A percentile compares a stretch with the other conserved stretches of the same genome.
phyloP scores from a whole-genome alignment of 352 stramenopile species.

The Globisporangium polare region DNA sequence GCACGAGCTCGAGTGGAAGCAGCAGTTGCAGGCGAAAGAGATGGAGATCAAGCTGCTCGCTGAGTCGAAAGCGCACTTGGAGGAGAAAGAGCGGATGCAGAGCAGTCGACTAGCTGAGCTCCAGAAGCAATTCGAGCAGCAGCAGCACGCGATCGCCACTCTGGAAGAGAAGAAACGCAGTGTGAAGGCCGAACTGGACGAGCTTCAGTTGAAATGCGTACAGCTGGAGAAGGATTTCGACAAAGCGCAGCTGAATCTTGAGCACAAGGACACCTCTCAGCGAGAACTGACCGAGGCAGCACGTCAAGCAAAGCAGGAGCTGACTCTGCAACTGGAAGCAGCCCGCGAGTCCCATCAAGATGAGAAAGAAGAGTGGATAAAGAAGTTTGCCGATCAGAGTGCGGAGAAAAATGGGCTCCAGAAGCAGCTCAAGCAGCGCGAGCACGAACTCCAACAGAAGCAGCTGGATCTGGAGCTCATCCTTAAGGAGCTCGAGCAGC shows the following conservation, averaged over 20 bases:
- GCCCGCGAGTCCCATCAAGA: conserved; percentile 31
- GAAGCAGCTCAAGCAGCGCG: conserved; percentile 44
- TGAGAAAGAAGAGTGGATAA: conserved; percentile 64
- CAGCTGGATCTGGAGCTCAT: conserved; percentile 36
- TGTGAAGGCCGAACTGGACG: conserved; percentile 27
- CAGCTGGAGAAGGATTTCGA: conserved; percentile 50
- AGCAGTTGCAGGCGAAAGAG: conserved; percentile 40
- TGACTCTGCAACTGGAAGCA: conserved; percentile 31
- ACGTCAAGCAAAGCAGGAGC: conserved; percentile 30
- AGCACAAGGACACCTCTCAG: conserved; percentile 41
- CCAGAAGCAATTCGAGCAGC: conserved; percentile 29
- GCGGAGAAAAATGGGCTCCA: conserved; percentile 51
- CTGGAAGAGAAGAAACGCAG: conserved; percentile 34
- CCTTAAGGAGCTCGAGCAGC: conserved; percentile 40
- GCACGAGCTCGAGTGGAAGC: conserved; percentile 39
- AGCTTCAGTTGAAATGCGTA: conserved; percentile 18
- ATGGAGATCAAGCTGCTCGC: conserved; percentile 40
- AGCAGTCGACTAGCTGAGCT: conserved; percentile 37
- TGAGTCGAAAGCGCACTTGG: conserved; percentile 40
- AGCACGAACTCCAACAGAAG: conserved; percentile 33
- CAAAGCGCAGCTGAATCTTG: conserved; percentile 41
- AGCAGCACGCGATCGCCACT: conserved; percentile 24
- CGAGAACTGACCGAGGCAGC: conserved; percentile 27
- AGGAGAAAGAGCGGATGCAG: conserved; percentile 55
- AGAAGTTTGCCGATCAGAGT: conserved; percentile 53